Base-by-base conservation (phyloP, 768 basidiomycete species). In the Daedalea quercina region DNA sequence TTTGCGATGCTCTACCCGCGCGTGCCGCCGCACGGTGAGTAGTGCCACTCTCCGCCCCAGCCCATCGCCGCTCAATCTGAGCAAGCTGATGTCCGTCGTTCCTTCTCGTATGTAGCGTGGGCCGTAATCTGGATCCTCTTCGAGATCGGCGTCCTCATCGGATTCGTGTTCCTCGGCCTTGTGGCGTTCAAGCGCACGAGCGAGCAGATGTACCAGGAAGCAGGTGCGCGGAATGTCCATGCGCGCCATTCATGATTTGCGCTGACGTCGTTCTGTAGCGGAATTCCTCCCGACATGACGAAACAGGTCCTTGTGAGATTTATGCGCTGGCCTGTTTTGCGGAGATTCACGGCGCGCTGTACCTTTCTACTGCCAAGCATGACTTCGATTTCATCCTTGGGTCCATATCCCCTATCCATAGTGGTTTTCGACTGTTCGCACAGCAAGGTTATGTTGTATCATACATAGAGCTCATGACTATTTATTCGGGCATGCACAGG, bases 121-220 rank as follows among this genome's bases (percentile, higher is more conserved):
- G 91, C 89, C 6, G 71, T 81, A 8, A 70, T 90, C 46, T 95
- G 92, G 93, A 82, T 94, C 50, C 51, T 86, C 3, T 94, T 93
- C 68, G 82, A 90, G 60, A 60, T 87, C 25, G 80, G 77, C 1
- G 81, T 84, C 9, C 76, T 94, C 44, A 82, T 83, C 46, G 85
- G 82, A 11, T 94, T 94, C 63, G 74, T 86, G 3, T 75, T 95
- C 51, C 70, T 93, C 9, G 94, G 94, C 15, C 82, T 95, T 35
- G 79, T 74, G 53, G 81, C 82, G 3, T 97, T 95, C 80, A 90
- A 90, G 79, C 72, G 76, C 48, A 76, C 81, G 12, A 65, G 70
- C 23, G 76, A 74, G 37, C 70, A 87, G 65, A 86, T 89, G 84
- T 68, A 76, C 57, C 75, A 74, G 9, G 81, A 92, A 75, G 90